phyloP scores from a whole-genome alignment of 1,284 basidiomycete genomes.

The Agroathelia rolfsii region DNA sequence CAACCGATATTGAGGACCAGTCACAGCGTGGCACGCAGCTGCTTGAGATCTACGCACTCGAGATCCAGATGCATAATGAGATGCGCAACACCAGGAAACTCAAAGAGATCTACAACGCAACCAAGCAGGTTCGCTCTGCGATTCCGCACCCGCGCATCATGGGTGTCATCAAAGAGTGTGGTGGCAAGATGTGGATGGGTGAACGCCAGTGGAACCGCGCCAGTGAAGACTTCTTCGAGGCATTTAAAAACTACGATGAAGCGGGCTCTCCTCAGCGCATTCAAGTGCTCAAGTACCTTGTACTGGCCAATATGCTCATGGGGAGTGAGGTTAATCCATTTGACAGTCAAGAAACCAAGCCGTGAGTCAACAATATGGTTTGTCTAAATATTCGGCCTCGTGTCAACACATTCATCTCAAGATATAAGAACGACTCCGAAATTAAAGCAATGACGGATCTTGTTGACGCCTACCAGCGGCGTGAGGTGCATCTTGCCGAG shows the following conservation, averaged over 20 bases:
- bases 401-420: conserved; percentile 19
- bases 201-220: conserved; percentile 97
- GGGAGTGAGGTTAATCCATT: conserved; percentile 99
- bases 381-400: not conserved
- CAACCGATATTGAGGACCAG: conserved; percentile 68
- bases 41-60: conserved; percentile 96
- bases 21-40: conserved; percentile 86
- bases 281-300: conserved; percentile 96
- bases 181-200: conserved; percentile 99
- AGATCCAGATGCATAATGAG: conserved; percentile 99
- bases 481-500: conserved; percentile 94
- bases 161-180: conserved; percentile 98
- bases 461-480: conserved; percentile 90
- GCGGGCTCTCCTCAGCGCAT: conserved; percentile 94
- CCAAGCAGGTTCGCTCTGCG: conserved; percentile 86
- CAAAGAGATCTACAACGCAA: conserved; percentile 96
- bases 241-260: conserved; percentile 98
- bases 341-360: conserved; percentile 98
- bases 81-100: conserved; percentile 92
- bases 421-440: conserved; percentile 93
- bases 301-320: conserved; percentile 96
- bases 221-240: conserved; percentile 97
- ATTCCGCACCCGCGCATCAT: conserved; percentile 98
- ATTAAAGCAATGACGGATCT: conserved; percentile 98
- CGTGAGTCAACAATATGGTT: conserved; percentile 37